These are phyloP conservation scores for Jacaranda copaia DNA, from an alignment of 257 asterid species.

Conservation along the genomic window DNA sequence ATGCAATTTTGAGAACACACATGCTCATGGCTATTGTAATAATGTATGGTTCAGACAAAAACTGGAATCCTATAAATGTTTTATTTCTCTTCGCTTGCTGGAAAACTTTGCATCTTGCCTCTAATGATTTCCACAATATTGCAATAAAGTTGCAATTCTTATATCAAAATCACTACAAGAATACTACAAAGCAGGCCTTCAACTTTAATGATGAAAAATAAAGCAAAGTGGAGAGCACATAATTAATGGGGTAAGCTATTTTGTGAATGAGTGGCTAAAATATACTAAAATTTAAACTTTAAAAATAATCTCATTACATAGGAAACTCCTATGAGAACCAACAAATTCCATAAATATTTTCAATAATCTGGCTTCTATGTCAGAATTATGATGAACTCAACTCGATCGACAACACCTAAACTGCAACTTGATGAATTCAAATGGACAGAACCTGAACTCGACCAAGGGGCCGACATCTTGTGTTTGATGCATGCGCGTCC, in stretches of 20 bases:
- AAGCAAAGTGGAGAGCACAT: slow-evolving; percentile 30
- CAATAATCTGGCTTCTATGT: slow-evolving; percentile 28
- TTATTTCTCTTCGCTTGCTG: background rate
- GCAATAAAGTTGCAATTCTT: slow-evolving; percentile 8
- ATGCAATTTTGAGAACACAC: too few relatives aligned
- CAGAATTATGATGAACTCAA: slow-evolving; percentile 7
- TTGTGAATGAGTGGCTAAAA: slow-evolving; percentile 3
- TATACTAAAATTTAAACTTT: too few relatives aligned
- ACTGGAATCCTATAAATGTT: too few relatives aligned
- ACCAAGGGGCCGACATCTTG: background rate
- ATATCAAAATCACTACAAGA: slow-evolving; percentile 19
- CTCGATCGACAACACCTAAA: too few relatives aligned
- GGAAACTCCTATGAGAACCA: background rate
- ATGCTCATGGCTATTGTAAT: too few relatives aligned
- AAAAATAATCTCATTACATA: too few relatives aligned
- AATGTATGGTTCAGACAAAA: too few relatives aligned
- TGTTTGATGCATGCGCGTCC: background rate
- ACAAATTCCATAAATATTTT: slow-evolving; percentile 7
- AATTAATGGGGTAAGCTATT: background rate
- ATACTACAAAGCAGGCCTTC: slow-evolving; percentile 15
- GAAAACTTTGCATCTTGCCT: background rate
- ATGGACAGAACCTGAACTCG: too few relatives aligned
- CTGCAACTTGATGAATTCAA: too few relatives aligned
- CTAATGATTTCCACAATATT: background rate
- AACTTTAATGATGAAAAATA: slow-evolving; percentile 34